phyloP scores from a whole-genome alignment of 345 rosid species.

The Salix koriyanagi region DNA sequence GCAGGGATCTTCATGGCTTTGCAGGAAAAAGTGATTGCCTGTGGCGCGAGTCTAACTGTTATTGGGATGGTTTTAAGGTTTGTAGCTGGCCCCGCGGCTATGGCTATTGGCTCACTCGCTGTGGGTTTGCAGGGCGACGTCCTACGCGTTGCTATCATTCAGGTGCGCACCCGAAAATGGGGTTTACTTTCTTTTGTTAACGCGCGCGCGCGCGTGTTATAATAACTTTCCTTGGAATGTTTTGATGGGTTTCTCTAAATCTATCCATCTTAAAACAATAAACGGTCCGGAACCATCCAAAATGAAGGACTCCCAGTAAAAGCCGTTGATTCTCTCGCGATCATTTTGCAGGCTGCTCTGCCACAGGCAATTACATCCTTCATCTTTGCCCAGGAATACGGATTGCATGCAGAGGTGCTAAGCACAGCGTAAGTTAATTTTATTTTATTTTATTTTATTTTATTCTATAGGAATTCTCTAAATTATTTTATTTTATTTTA shows the following conservation, averaged over 20 bases:
- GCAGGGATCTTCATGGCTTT: constrained; percentile 87
- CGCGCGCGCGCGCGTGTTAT: too few relatives aligned
- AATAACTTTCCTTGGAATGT: too few relatives aligned
- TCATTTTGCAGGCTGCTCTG: constrained; percentile 55
- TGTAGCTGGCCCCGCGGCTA: constrained; percentile 68
- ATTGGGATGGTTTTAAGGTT: constrained; percentile 63
- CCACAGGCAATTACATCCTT: constrained; percentile 76
- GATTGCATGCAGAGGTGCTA: constrained; percentile 68
- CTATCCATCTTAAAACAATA: too few relatives aligned
- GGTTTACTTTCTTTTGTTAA: too few relatives aligned
- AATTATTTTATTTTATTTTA: neutral
- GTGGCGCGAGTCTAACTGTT: constrained; percentile 51
- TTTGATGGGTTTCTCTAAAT: too few relatives aligned
- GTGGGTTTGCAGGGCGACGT: constrained; percentile 66
- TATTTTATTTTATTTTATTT: neutral
- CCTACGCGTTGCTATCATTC: constrained; percentile 65
- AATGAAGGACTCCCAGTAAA: neutral
- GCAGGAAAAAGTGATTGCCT: constrained; percentile 67
- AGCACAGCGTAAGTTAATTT: constrained; percentile 68
- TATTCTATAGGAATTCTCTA: neutral
- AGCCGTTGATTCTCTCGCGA: neutral
- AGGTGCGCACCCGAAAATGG: constrained; percentile 24
- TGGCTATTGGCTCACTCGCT: constrained; percentile 64
- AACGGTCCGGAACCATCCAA: neutral
- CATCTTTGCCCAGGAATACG: constrained; percentile 72